Base-by-base conservation (phyloP, 306 rosid genomes). In the Ceratonia siliqua region DNA sequence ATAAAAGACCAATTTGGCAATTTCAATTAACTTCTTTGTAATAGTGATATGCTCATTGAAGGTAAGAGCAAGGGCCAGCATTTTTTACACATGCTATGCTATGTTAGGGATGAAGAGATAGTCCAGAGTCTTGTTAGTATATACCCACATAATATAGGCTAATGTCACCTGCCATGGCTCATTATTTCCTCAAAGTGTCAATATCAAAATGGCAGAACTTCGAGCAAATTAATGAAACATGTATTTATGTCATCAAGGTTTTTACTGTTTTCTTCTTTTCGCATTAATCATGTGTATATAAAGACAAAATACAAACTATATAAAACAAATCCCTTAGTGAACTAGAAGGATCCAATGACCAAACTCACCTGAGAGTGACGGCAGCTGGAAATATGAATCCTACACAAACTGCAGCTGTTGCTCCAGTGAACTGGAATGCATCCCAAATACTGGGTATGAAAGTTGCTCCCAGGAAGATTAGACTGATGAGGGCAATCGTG, bases 371-470 rank as follows among this genome's bases (percentile, higher is more conserved):
- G 15, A 83, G 79, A 49, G 80, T 75, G 72, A 83, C 56, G 46
- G 85, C 68, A 42, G 76, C 84, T 18, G 87, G 87, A 73, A 85
- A 76, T 76, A 88, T 83, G 74, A 79, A 83, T 46, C 83, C 84
- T n/a, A 84, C n/a, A 76, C 80, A 76, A 24, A 80, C 86, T 14
- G 88, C 80, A 78, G 84, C 84, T 11, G 89, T 83, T 41, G 86
- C 86, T 73, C 80, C 85, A 30, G 87, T 75, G 78, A 85, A 83
- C 79, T 82, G 92, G 80, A 85, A 85, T 33, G 83, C 81, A 78
- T 88, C 88, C 92, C 92, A 88, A 78, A 88, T 88, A 74, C 88
- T 88, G 20, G 92, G 89, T 42, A 88, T 83, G 80, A 68, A 88
- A 70, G 75, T 88, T 54, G 92, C 89, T 55, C 88, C 92, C 8